phyloP scores from a whole-genome alignment of 1,284 basidiomycete species.

The Tylopilus orsonianus region DNA sequence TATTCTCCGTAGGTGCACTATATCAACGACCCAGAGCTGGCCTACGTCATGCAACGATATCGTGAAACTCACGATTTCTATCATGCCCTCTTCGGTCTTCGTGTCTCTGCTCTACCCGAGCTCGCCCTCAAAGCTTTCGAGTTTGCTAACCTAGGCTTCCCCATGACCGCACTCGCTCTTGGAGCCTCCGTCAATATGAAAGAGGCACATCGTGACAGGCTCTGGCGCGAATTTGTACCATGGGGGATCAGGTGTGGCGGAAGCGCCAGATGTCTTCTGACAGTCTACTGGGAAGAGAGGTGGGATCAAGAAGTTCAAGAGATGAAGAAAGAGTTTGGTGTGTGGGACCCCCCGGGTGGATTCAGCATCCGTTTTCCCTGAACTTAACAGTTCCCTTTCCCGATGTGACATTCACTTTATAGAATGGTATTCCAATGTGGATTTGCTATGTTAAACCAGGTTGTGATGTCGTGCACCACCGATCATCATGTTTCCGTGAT shows the following conservation, averaged over 20 bases:
- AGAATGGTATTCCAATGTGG: background rate
- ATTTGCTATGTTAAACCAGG: too few species aligned
- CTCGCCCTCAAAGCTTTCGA: constrained; percentile 97
- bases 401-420: background rate
- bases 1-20: constrained; percentile 74
- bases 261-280: constrained; percentile 74
- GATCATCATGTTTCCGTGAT: too few species aligned
- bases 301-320: constrained; percentile 86
- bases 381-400: too few species aligned
- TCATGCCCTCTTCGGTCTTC: constrained; percentile 85
- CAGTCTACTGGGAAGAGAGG: constrained; percentile 94
- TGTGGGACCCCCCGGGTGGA: constrained; percentile 67
- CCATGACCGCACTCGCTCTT: constrained; percentile 79
- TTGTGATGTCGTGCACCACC: too few species aligned
- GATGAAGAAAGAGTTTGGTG: constrained; percentile 80
- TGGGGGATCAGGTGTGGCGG: constrained; percentile 89
- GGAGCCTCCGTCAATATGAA: constrained; percentile 48
- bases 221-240: constrained; percentile 81
- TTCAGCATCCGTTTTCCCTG: constrained; percentile 20
- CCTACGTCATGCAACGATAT: constrained; percentile 97
- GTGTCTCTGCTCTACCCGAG: constrained; percentile 89
- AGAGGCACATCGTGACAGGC: constrained; percentile 50
- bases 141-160: constrained; percentile 89
- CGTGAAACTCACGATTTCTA: constrained; percentile 98
- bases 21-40: constrained; percentile 89